A percentile compares a stretch with the other conserved stretches of the same genome.
phyloP scores from a whole-genome alignment of 805 yeast genomes.

The Kodamaea neixiangensis region DNA sequence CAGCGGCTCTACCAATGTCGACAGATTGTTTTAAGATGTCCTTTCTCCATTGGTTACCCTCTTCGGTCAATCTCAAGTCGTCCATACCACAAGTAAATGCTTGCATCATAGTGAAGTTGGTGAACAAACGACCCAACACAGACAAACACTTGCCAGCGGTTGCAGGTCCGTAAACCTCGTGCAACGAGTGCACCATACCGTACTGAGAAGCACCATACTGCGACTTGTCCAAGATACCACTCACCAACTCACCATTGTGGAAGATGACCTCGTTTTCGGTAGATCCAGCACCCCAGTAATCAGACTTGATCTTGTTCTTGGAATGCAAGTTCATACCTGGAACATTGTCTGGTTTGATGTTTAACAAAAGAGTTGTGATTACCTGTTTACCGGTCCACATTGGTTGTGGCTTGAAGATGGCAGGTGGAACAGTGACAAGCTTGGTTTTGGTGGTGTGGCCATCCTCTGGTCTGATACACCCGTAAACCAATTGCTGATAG shows the following conservation, averaged over 20 bases:
- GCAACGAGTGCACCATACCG: slow-evolving; percentile 95
- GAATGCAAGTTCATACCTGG: slow-evolving; percentile 89
- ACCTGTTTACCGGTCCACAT: slow-evolving; percentile 99
- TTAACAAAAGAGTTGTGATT: slow-evolving; percentile 85
- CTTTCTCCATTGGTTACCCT: slow-evolving; percentile 87
- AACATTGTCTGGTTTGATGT: slow-evolving; percentile 81
- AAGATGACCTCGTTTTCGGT: slow-evolving; percentile 84
- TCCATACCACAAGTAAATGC: slow-evolving; percentile 99
- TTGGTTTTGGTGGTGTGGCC: slow-evolving; percentile 81
- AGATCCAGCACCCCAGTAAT: slow-evolving; percentile 90
- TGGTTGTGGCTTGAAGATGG: slow-evolving; percentile 81
- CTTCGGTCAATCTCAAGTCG: slow-evolving; percentile 86
- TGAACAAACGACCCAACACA: slow-evolving; percentile 92
- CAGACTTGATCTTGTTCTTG: slow-evolving; percentile 87
- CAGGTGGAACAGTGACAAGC: slow-evolving; percentile 84
- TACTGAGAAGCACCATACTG: slow-evolving; percentile 98
- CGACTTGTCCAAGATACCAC: slow-evolving; percentile 95
- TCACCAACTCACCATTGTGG: slow-evolving; percentile 80
- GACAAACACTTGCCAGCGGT: slow-evolving; percentile 88
- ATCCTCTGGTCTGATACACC: slow-evolving; percentile 95
- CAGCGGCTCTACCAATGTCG: slow-evolving; percentile 88
- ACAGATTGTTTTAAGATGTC: slow-evolving; percentile 77
- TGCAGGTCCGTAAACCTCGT: slow-evolving; percentile 91
- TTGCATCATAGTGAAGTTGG: slow-evolving; percentile 86
- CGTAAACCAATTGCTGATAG: slow-evolving; percentile 91